Evolutionary conservation across 768 basidiomycete genomes (phyloP).

Genomic region (Calocybe cyanea): DNA sequence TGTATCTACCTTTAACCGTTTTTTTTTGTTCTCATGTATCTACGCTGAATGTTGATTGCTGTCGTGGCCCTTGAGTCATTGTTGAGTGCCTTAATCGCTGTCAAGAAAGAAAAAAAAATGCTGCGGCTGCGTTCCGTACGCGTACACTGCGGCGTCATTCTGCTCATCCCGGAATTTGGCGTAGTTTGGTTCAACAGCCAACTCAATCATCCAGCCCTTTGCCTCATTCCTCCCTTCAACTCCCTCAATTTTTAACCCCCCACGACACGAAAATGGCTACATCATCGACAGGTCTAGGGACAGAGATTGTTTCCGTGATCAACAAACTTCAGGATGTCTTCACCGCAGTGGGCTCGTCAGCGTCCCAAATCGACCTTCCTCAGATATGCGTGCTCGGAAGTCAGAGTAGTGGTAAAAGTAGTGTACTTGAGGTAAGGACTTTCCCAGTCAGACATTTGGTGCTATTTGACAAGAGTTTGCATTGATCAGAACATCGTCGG

Average conservation of each 20-base stretch:
- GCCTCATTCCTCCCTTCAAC: constrained; percentile 10
- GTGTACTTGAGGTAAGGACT: constrained; percentile 74
- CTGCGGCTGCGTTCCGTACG: background rate
- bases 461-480: constrained; percentile 6
- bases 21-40: constrained; percentile 5
- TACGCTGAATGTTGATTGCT: background rate
- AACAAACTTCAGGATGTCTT: constrained; percentile 94
- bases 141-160: too few species aligned
- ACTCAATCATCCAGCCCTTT: constrained; percentile 3
- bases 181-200: constrained; percentile 16
- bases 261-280: constrained; percentile 43
- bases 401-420: constrained; percentile 93
- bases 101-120: constrained; percentile 8
- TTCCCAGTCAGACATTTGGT: background rate
- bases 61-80: background rate
- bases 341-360: constrained; percentile 74
- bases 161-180: constrained; percentile 12
- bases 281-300: constrained; percentile 63
- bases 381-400: constrained; percentile 91
- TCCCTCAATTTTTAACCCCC: constrained; percentile 14
- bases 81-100: too few species aligned
- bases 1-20: constrained; percentile 4
- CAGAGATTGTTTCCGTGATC: constrained; percentile 75
- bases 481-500: constrained; percentile 86
- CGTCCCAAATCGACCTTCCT: constrained; percentile 80